A percentile compares a stretch with the other conserved stretches of the same genome.
These are phyloP conservation scores for Collybia nuda DNA, from an alignment of 768 basidiomycete genomes.

Conservation along the genomic window DNA sequence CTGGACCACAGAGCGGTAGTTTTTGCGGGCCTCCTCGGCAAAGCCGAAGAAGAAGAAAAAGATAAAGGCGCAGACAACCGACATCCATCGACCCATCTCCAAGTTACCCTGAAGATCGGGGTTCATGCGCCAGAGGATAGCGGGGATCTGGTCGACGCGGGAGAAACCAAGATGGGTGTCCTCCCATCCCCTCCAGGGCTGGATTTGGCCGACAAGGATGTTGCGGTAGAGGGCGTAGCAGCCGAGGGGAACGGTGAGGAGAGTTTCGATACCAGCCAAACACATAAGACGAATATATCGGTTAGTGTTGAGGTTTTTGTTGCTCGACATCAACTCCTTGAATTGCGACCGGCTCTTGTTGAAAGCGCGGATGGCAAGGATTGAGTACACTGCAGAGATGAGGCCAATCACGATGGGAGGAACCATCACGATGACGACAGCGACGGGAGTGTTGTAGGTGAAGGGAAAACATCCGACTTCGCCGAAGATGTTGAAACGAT, in stretches of 20 bases:
- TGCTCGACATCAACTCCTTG: slow-evolving; percentile 30
- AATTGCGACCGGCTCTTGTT: slow-evolving; percentile 36
- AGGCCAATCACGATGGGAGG: slow-evolving; percentile 41
- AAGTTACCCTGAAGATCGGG: slow-evolving; percentile 12
- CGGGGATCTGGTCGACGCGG: slow-evolving; percentile 35
- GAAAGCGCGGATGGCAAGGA: slow-evolving; percentile 35
- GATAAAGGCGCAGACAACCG: slow-evolving; percentile 35
- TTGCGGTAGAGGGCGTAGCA: slow-evolving; percentile 29
- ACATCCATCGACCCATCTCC: slow-evolving; percentile 39
- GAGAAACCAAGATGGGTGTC: slow-evolving; percentile 53
- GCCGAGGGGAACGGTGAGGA: slow-evolving; percentile 37
- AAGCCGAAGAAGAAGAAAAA: slow-evolving; percentile 62
- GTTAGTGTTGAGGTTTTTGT: slow-evolving; percentile 31
- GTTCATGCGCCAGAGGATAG: slow-evolving; percentile 34
- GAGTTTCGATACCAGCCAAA: slow-evolving; percentile 37
- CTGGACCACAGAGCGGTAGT: slow-evolving; percentile 33
- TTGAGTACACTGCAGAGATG: slow-evolving; percentile 36
- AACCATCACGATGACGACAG: slow-evolving; percentile 30
- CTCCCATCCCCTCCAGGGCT: slow-evolving; percentile 47
- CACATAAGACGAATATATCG: slow-evolving; percentile 42
- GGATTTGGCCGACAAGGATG: slow-evolving; percentile 11
- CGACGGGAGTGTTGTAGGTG: slow-evolving; percentile 32
- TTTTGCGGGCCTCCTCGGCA: slow-evolving; percentile 45
- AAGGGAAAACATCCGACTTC: slow-evolving; percentile 45
- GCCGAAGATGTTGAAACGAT: slow-evolving; percentile 47